Evolutionary conservation across 129 eudicot species (phyloP).

Genomic region (Glebionis coronaria): DNA sequence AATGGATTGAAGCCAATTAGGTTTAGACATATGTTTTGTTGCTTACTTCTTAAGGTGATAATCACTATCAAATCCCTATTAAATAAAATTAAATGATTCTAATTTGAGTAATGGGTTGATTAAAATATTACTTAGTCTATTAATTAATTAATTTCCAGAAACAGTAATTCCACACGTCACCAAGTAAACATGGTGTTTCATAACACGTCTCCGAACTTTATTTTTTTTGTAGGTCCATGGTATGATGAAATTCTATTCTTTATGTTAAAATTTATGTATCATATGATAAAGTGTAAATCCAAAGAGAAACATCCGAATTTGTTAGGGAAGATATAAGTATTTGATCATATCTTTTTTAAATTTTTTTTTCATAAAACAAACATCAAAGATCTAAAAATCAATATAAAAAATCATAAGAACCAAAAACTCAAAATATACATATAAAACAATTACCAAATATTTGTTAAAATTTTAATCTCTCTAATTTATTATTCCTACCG

Average conservation of each 20-base stretch:
- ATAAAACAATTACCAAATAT: too few species aligned
- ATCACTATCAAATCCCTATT: slow-evolving; percentile 27
- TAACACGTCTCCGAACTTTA: slow-evolving; percentile 31
- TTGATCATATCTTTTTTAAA: too few species aligned
- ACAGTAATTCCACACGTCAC: slow-evolving; percentile 31
- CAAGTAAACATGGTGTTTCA: slow-evolving; percentile 27
- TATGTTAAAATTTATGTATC: not conserved
- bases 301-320: too few species aligned
- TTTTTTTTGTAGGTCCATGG: slow-evolving; percentile 4
- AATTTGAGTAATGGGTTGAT: slow-evolving; percentile 21
- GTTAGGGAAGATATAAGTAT: too few species aligned
- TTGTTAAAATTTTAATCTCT: too few species aligned
- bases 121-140: slow-evolving; percentile 21
- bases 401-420: too few species aligned
- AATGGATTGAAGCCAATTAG: slow-evolving; percentile 22
- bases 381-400: too few species aligned
- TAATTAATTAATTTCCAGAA: slow-evolving; percentile 25
- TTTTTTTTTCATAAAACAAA: too few species aligned
- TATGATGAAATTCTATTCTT: slow-evolving; percentile 6
- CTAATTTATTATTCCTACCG: too few species aligned
- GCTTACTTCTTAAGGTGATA: slow-evolving; percentile 30
- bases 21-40: slow-evolving; percentile 25
- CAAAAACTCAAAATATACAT: too few species aligned
- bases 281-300: too few species aligned
- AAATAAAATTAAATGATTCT: slow-evolving; percentile 21